Evolutionary conservation across 1,284 basidiomycete species (phyloP), one percentile per base, ranked within the genome.

Genomic region (Austroboletus niveus): DNA sequence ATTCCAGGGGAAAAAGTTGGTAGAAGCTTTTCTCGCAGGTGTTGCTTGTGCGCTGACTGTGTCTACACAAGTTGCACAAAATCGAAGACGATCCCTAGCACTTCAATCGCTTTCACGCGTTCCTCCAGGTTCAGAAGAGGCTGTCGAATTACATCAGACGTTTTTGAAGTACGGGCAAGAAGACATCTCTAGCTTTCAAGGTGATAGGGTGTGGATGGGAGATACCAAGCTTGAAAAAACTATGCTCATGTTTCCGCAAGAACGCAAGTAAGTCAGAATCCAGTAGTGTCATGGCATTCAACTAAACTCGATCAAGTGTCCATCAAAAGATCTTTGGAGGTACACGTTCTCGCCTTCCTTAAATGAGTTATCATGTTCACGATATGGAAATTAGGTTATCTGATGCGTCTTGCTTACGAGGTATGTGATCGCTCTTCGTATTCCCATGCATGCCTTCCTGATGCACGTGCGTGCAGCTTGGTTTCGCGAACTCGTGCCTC

Each of bases 181-280:
- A 20, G 64, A 69, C 29, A 54, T 61, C 57, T 47, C 61, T 44
- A 49, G 66, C 56, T 24, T 60, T 4, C 63, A 63, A 20, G 61
- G 60, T n/a, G 76, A 82, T 51, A 73, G 75, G 17, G 80, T 85
- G 1, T 85, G 80, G 78, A 84, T 88, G 79, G 80, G 77, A 0
- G 79, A 86, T 52, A 87, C 85, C 0, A 70, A 71, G 45, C 63
- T 84, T 12, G 84, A 87, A 64, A 85, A 82, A 59, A 81, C 78
- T n/a, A 77, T 85, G 75, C 72, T 91, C 47, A 92, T 92, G 87
- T 91, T 91, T 64, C 89, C 90, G 0, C 89, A 92, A 72, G 88
- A 91, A 64, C 77, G 89, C 62, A 92, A 93, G 84, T 87, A 55
- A 65, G 82, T 70, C 2, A 30, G 12, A 34, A 31, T 47, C 47